phyloP scores from a whole-genome alignment of 2,329 filamentous ascomycete genomes.

The Aurifilum marmelostoma region DNA sequence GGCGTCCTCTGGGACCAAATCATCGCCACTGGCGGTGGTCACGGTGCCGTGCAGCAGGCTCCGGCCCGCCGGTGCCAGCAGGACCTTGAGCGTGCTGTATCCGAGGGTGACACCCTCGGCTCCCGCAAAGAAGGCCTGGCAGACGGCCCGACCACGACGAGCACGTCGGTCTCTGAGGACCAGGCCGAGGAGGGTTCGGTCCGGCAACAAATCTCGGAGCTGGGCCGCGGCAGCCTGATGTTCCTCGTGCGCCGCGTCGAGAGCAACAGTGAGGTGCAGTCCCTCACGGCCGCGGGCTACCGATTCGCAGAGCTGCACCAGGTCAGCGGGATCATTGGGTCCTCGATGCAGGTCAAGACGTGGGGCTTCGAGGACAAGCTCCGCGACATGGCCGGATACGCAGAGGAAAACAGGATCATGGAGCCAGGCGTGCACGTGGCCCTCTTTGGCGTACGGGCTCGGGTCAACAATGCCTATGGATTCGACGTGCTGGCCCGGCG shows the following conservation, averaged over 20 bases:
- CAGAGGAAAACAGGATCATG: slow-evolving; percentile 49
- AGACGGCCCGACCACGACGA: slow-evolving; percentile 24
- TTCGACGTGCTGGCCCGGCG: slow-evolving; percentile 67
- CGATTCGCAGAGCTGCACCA: slow-evolving; percentile 74
- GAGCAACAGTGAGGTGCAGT: slow-evolving; percentile 60
- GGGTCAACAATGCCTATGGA: slow-evolving; percentile 51
- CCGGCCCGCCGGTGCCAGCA: slow-evolving; percentile 19
- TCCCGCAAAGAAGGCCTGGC: slow-evolving; percentile 14
- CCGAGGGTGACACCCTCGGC: slow-evolving; percentile 29
- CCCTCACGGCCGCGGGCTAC: slow-evolving; percentile 72
- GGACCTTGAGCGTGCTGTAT: slow-evolving; percentile 13
- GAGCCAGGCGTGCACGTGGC: slow-evolving; percentile 60
- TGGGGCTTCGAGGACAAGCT: slow-evolving; percentile 65
- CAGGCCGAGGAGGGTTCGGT: slow-evolving; percentile 47
- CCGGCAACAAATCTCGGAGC: slow-evolving; percentile 35
- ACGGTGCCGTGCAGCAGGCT: slow-evolving; percentile 10
- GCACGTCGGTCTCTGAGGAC: slow-evolving; percentile 34
- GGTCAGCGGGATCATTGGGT: slow-evolving; percentile 69
- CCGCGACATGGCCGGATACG: slow-evolving; percentile 65
- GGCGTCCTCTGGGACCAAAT: slow-evolving; percentile 79
- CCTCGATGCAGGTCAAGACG: slow-evolving; percentile 73
- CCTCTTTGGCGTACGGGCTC: slow-evolving; percentile 60
- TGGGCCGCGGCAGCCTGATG: slow-evolving; percentile 77
- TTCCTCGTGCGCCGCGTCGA: slow-evolving; percentile 73
- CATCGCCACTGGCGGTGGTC: slow-evolving; percentile 60